phyloP scores from a whole-genome alignment of 306 rosid genomes.

The Cicer pinnatifidum region DNA sequence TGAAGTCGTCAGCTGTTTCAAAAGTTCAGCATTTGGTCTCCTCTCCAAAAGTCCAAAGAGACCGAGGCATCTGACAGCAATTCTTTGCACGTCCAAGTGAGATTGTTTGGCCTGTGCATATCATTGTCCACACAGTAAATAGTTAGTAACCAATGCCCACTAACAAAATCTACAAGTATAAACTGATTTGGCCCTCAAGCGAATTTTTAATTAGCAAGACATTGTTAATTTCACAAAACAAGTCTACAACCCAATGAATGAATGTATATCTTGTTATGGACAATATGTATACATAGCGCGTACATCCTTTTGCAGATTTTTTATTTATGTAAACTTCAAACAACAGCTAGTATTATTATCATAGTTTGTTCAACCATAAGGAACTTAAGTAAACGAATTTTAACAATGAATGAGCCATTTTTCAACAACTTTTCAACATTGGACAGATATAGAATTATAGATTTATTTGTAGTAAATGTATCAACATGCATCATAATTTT shows the following conservation, averaged over 20 bases:
- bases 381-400: not conserved
- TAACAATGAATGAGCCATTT: slow-evolving; percentile 12
- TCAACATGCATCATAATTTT: slow-evolving; percentile 17
- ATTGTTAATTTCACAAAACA: slow-evolving; percentile 7
- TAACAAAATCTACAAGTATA: slow-evolving; percentile 16
- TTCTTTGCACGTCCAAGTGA: slow-evolving; percentile 87
- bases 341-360: slow-evolving; percentile 21
- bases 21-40: slow-evolving; percentile 71
- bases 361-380: slow-evolving; percentile 13
- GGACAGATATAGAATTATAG: slow-evolving; percentile 22
- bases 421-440: slow-evolving; percentile 8
- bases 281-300: not conserved
- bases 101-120: slow-evolving; percentile 85
- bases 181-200: slow-evolving; percentile 6
- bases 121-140: slow-evolving; percentile 44
- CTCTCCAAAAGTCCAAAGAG: slow-evolving; percentile 90
- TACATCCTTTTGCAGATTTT: not conserved
- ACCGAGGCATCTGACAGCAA: slow-evolving; percentile 85
- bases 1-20: slow-evolving; percentile 74
- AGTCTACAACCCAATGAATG: slow-evolving; percentile 13
- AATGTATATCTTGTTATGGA: not conserved
- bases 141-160: slow-evolving; percentile 26
- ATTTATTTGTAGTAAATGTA: not conserved
- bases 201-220: slow-evolving; percentile 10
- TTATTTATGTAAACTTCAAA: not conserved